Evolutionary conservation across 1,284 basidiomycete genomes (phyloP), one percentile per base, ranked within the genome.

Genomic region (Gomphus sp.): DNA sequence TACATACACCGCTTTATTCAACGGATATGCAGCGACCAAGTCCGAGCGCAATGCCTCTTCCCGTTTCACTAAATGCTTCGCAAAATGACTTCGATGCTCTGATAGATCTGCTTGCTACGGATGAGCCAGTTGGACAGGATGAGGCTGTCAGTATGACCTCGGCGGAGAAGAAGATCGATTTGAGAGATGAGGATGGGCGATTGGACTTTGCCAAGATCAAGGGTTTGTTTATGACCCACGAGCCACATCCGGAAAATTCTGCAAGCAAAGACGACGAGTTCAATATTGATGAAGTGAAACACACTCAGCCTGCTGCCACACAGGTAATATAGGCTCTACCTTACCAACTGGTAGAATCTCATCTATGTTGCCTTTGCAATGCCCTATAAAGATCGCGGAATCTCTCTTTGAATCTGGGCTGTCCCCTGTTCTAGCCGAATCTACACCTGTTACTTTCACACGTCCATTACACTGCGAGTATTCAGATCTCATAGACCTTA

Each of bases 191-290:
- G 36, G 55, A 31, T 10, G 55, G 55, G 28, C 55, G 55, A 7
- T 31, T 56, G 44, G 55, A 56, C 44, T 56, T 56, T 18, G 10
- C 4, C 31, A 56, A 56, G 39, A 56, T 56, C 55, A 56, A 34
- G 14, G 28, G 4, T 18, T 12, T 56, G 31, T 56, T 56, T 22
- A 16, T 44, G 6, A 16, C 55, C 31, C 5, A 6, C n/a, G 36
- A 31, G 9, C 8, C 12, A 11, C 9, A 25, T 25, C 7, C 44
- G 4, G 22, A 22, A 4, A 22, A 12, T 47, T 47, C 44, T 47
- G 7, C 18, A n/a, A 47, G 44, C 44, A 10, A 12, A 25, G 2
- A 9, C 28, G 22, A 25, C 25, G 28, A 47, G 6, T 2, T 9
- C 18, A 6, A 2, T 25, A 3, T 47, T 11, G 44, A 25, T 25